Evolutionary conservation across 1,284 basidiomycete genomes (phyloP), one percentile per base, ranked within the genome.

Genomic region (Cryptococcus jaspeensis): DNA sequence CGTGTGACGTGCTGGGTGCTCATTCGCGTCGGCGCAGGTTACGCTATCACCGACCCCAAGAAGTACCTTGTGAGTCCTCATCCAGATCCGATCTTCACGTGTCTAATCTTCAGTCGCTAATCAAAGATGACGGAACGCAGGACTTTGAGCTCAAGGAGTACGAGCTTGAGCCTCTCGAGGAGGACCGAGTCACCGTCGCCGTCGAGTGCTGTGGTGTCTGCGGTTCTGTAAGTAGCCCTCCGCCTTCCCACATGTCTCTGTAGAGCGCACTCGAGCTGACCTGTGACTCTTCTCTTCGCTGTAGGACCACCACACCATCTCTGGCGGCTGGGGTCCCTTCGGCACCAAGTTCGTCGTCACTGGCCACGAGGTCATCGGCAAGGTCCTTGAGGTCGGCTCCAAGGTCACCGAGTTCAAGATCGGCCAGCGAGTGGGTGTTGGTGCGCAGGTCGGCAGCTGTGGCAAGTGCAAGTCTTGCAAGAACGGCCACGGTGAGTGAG

Each of bases 81-180:
- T 25, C 42, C 44, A 50, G 20, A 40, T 40, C 16, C n/a, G 40
- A 42, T 42, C n/a, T 28, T 50, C 56, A n/a, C n/a, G 42, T 32
- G 28, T 32, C n/a, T n/a, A n/a, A n/a, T n/a, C n/a, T 45, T 22
- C 41, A 9, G 9, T 32, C 28, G 28, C 28, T 32, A 9, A 32
- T 32, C 28, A 32, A 4, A 32, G 28, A 32, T 32, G 28, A 9
- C 28, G 4, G 28, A 32, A 32, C 18, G 40, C 54, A 74, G 66
- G 60, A 78, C 71, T 78, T 78, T 60, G 59, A 77, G 63, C 55
- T 92, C 83, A 90, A 60, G 52, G 68, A 87, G 81, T 70, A 84
- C 62, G 89, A 85, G 82, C 81, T 84, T 69, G 75, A 76, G 67
- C 87, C 85, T 77, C 72, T 81, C 39, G 88, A 88, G 73, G 81